phyloP scores from a whole-genome alignment of 2,329 filamentous ascomycete genomes.

The Fusarium musae region DNA sequence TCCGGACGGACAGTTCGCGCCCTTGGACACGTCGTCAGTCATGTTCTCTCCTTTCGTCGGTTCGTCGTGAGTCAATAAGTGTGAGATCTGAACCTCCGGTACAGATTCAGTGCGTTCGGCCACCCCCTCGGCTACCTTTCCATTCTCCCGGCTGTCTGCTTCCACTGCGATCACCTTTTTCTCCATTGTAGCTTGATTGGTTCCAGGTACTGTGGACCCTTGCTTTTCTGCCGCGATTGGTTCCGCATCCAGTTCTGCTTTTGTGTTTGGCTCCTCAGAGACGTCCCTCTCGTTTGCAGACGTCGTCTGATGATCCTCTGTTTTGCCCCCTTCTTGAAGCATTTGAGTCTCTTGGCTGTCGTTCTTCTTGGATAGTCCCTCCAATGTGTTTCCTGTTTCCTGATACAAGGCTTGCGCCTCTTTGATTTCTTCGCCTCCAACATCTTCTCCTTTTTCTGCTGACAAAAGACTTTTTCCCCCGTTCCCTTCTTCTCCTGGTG shows the following conservation, averaged over 20 bases:
- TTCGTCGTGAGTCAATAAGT: conserved; percentile 34
- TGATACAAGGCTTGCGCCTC: conserved; percentile 12
- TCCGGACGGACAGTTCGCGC: conserved; percentile 9
- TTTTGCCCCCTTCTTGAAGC: not conserved
- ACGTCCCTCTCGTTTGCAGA: not conserved
- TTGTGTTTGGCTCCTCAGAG: conserved; percentile 9
- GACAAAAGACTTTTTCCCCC: not conserved
- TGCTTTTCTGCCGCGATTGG: conserved; percentile 29
- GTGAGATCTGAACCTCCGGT: conserved; percentile 14
- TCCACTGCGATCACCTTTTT: not conserved
- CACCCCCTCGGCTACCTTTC: not conserved
- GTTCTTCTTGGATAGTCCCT: conserved; percentile 4
- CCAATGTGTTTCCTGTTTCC: conserved; percentile 3
- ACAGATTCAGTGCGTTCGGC: conserved; percentile 4
- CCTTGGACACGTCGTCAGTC: conserved; percentile 36
- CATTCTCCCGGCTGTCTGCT: not conserved
- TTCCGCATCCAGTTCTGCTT: conserved; percentile 19
- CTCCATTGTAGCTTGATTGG: conserved; percentile 29
- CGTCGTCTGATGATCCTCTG: conserved; percentile 9
- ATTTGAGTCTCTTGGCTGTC: conserved; percentile 7
- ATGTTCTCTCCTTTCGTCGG: conserved; percentile 25
- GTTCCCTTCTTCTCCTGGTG: not conserved
- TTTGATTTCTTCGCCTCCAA: conserved; percentile 14
- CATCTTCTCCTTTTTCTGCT: not conserved
- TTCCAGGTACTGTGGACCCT: conserved; percentile 43